Evolutionary conservation across 2,329 filamentous ascomycete species (phyloP), one percentile per base, ranked within the genome.

Genomic region (Coniosporium tulheliwenetii): DNA sequence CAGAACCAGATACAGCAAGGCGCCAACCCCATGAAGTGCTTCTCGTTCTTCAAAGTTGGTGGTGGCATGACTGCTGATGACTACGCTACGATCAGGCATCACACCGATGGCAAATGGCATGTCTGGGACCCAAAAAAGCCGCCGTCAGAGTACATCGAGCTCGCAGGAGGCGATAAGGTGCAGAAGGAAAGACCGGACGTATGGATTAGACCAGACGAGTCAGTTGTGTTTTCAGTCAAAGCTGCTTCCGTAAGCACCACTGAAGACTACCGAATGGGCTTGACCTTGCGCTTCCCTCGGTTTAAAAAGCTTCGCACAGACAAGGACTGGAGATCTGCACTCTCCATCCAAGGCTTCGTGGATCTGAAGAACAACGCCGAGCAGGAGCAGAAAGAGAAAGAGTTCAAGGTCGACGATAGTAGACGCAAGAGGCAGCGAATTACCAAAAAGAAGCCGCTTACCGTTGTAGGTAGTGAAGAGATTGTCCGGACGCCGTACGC

Each of bases 41-140:
- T 79, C 51, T 94, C 86, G n/a, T 95, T 98, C 63, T 93, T 87
- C 70, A 95, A 91, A 59, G 91, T 98, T 12, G 91, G 91, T n/a
- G 91, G 91, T 40, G 91, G 91, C 0, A 87, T 96, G 57, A 78
- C 75, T 10, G 80, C 77, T 1, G 76, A 82, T 40, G 91, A 98
- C 53, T 96, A 94, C 56, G 77, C 81, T 0, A 76, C 81, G 43
- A 79, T 98, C 37, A 71, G 77, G 5, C 85, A 93, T 52, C 71
- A 77, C 16, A 96, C 89, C 0, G 83, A 94, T 43, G 86, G 83
- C 5, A 94, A 94, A 57, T 98, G 91, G 91, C 70, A 72, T 10
- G 74, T 83, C 30, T 98, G 86, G 85, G 79, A 95, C 56, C 54
- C 68, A 1, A 79, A 75, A 47, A 79, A 74, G 35, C 85, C 87